These are phyloP conservation scores for Rhododendron griersonianum DNA, from an alignment of 148 eudicot species.

Conservation along the genomic window DNA sequence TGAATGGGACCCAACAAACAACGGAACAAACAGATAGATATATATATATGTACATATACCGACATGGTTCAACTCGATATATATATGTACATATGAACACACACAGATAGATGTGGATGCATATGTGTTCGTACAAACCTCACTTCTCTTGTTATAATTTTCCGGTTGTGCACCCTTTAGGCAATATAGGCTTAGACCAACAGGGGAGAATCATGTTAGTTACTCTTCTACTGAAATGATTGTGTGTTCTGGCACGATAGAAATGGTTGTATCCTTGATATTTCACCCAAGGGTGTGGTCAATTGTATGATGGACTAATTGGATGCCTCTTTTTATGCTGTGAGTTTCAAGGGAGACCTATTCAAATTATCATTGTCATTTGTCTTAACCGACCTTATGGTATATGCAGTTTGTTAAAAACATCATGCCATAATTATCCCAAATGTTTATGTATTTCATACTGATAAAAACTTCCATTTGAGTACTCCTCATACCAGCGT, in stretches of 20 bases:
- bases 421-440: not conserved
- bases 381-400: not conserved
- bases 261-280: not conserved
- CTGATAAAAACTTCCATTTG: not conserved
- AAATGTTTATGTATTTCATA: not conserved
- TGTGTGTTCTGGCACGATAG: not conserved
- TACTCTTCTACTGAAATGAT: not conserved
- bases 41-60: not conserved
- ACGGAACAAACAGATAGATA: not conserved
- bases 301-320: not conserved
- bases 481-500: not conserved
- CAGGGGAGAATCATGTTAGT: not conserved
- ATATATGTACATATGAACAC: not conserved
- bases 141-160: not conserved
- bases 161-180: not conserved
- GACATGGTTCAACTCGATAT: not conserved
- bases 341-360: not conserved
- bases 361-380: not conserved
- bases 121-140: not conserved
- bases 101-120: not conserved
- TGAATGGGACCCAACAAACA: not conserved
- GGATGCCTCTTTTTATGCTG: not conserved
- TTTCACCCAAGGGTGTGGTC: not conserved
- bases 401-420: not conserved
- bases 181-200: not conserved